Percentiles rank a stretch among this genome's conserved stretches.
Conservation (phyloP, 2,329 filamentous ascomycete species). For the Exophiala phaeomuriformis region DNA sequence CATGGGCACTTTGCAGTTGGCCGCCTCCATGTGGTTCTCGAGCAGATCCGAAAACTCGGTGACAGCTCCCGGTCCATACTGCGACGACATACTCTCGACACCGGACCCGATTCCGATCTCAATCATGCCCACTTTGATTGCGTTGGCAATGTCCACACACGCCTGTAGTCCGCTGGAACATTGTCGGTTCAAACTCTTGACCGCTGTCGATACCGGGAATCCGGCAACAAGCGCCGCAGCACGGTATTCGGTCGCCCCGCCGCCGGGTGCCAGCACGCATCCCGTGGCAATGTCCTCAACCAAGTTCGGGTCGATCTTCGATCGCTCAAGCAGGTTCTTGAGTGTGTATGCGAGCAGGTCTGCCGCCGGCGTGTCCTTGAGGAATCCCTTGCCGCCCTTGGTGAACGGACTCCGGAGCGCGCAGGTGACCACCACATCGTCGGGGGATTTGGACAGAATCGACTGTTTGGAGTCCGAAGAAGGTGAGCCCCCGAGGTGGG, state of each 20-base stretch:
- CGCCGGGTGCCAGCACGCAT: constrained; percentile 82
- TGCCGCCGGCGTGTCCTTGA: constrained; percentile 86
- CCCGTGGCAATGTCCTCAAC: constrained; percentile 93
- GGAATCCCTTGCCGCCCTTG: constrained; percentile 83
- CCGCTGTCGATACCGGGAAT: constrained; percentile 77
- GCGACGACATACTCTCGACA: constrained; percentile 89
- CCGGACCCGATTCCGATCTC: constrained; percentile 90
- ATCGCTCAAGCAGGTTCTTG: constrained; percentile 72
- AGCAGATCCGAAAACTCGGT: constrained; percentile 87
- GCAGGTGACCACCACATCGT: constrained; percentile 81
- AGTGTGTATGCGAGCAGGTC: constrained; percentile 82
- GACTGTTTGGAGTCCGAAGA: constrained; percentile 34
- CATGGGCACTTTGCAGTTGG: constrained; percentile 98
- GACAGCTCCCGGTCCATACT: constrained; percentile 85
- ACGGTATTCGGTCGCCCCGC: constrained; percentile 93
- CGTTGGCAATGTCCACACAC: constrained; percentile 88
- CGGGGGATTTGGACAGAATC: constrained; percentile 48
- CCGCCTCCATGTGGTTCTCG: constrained; percentile 69
- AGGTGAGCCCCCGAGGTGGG: constrained; percentile 40
- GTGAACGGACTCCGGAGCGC: constrained; percentile 87
- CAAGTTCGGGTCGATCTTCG: constrained; percentile 75
- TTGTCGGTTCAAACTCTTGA: constrained; percentile 84
- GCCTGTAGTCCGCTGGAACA: constrained; percentile 91
- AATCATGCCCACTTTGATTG: constrained; percentile 85
- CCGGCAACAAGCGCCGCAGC: constrained; percentile 85